These are phyloP conservation scores for Castanospermum australe DNA, from an alignment of 306 rosid species.

Conservation along the genomic window DNA sequence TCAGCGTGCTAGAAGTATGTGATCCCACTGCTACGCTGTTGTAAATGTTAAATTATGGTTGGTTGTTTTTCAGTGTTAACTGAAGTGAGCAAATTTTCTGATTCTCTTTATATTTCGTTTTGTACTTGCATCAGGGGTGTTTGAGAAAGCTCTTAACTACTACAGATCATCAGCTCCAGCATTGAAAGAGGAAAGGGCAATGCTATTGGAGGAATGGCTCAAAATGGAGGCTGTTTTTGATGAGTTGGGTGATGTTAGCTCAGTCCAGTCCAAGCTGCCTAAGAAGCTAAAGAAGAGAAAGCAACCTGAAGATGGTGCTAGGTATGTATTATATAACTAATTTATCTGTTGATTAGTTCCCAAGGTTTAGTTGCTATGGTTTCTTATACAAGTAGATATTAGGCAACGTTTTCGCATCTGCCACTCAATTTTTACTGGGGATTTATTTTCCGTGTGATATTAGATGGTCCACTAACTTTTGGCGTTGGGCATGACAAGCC, in stretches of 20 bases:
- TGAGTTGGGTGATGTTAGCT: conserved; percentile 71
- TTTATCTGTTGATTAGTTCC: not conserved
- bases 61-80: not conserved
- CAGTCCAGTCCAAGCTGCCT: conserved; percentile 84
- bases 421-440: not conserved
- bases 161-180: conserved; percentile 86
- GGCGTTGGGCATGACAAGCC: too few relatives aligned
- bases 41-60: conserved; percentile 20
- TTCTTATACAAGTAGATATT: not conserved
- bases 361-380: not conserved
- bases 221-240: conserved; percentile 73
- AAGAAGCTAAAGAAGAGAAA: conserved; percentile 93
- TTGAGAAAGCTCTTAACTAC: conserved; percentile 77
- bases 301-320: conserved; percentile 80
- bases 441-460: not conserved
- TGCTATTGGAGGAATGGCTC: conserved; percentile 91
- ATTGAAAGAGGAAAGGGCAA: conserved; percentile 90
- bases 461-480: not conserved
- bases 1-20: conserved; percentile 76
- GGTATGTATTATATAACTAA: too few relatives aligned
- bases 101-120: conserved; percentile 4
- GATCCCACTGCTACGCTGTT: too few relatives aligned
- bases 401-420: not conserved
- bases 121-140: conserved; percentile 60
- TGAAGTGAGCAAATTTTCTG: not conserved